Evolutionary conservation across 78 protist species (phyloP).

Genomic region (Planoprotostelium fungivorum): DNA sequence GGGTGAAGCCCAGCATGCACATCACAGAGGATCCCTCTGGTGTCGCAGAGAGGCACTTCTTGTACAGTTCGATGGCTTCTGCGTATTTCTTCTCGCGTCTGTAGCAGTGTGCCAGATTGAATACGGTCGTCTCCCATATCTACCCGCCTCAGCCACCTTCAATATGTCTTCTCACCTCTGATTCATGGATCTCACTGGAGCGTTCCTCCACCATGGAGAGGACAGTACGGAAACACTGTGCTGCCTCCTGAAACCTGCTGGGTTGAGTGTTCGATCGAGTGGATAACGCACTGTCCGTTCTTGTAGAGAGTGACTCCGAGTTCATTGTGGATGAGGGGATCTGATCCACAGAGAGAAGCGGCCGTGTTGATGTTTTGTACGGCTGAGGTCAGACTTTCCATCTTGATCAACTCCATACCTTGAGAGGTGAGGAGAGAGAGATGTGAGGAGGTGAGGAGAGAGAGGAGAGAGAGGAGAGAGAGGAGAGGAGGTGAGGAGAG

Average conservation of each 20-base stretch:
- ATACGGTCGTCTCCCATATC: slow-evolving; percentile 45
- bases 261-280: slow-evolving; percentile 6
- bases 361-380: slow-evolving; percentile 33
- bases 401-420: slow-evolving; percentile 56
- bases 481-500: slow-evolving; percentile 3
- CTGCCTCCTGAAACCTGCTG: not conserved
- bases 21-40: slow-evolving; percentile 27
- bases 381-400: slow-evolving; percentile 39
- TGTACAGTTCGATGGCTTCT: slow-evolving; percentile 22
- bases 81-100: slow-evolving; percentile 19
- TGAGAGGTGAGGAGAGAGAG: slow-evolving; percentile 32
- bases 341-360: slow-evolving; percentile 40
- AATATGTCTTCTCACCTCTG: not conserved
- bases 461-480: not conserved
- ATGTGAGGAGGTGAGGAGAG: not conserved
- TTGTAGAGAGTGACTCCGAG: slow-evolving; percentile 43
- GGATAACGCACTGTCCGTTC: not conserved
- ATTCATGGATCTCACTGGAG: not conserved
- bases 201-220: not conserved
- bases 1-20: slow-evolving; percentile 31
- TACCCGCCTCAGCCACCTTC: not conserved
- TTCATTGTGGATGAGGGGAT: slow-evolving; percentile 51
- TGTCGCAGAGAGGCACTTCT: slow-evolving; percentile 5
- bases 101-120: slow-evolving; percentile 48
- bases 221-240: not conserved